Evolutionary conservation across 2,329 filamentous ascomycete species (phyloP).

Genomic region (Pseudogymnoascus sp.): DNA sequence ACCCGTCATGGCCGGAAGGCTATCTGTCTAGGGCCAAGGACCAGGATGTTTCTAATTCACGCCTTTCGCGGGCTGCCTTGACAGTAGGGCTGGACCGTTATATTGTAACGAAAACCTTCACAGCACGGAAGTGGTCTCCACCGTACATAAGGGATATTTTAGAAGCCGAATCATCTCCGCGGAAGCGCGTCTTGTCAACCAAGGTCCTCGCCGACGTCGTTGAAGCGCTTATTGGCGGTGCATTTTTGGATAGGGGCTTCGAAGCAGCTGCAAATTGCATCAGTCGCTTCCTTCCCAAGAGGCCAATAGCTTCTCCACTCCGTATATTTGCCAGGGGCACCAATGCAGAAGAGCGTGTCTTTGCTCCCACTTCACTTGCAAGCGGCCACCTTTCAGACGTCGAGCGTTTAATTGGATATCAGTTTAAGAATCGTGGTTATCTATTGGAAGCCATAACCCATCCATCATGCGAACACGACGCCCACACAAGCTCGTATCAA

Average conservation of each 20-base stretch:
- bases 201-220: constrained; percentile 84
- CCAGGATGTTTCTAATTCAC: constrained; percentile 63
- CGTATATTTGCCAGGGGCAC: neutral
- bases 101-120: constrained; percentile 63
- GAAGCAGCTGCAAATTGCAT: constrained; percentile 57
- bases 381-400: constrained; percentile 29
- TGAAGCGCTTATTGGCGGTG: constrained; percentile 74
- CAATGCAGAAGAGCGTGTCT: too few species aligned
- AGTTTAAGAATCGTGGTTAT: constrained; percentile 59
- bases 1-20: constrained; percentile 67
- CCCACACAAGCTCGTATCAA: constrained; percentile 49
- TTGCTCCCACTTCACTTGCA: neutral
- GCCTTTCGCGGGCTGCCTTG: constrained; percentile 59
- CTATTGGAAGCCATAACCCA: constrained; percentile 78
- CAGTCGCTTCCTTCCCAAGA: constrained; percentile 55
- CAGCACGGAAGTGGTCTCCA: constrained; percentile 64
- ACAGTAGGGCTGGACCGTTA: constrained; percentile 61
- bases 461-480: constrained; percentile 45
- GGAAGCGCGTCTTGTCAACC: constrained; percentile 48
- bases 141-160: constrained; percentile 45
- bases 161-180: constrained; percentile 13
- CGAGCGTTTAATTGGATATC: constrained; percentile 62
- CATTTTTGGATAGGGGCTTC: constrained; percentile 62
- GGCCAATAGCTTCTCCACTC: constrained; percentile 19
- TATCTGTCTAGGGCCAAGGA: constrained; percentile 64